Evolutionary conservation across 2,329 filamentous ascomycete genomes (phyloP).

Genomic region (Aureobasidium leucospermi): DNA sequence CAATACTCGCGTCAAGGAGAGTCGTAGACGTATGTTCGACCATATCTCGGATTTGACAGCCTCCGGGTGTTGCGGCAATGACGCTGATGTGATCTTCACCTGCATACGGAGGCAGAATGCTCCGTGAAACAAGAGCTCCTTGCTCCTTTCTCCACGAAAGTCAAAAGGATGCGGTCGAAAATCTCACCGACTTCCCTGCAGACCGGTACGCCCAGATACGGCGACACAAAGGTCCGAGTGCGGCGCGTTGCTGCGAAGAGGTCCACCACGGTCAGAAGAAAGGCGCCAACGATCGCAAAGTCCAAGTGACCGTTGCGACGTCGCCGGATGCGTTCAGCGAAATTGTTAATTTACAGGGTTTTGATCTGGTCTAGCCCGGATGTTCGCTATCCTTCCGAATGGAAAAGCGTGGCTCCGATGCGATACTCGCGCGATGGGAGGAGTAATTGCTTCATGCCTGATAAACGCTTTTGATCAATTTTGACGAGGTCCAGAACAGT

Average conservation of each 20-base stretch:
- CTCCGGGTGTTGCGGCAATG: conserved; percentile 4
- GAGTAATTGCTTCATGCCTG: conserved; percentile 3
- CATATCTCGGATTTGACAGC: neutral
- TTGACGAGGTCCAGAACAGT: neutral
- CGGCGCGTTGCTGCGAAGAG: conserved; percentile 1
- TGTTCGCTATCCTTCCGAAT: neutral
- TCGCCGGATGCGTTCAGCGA: conserved; percentile 2
- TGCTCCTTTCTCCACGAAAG: conserved; percentile 3
- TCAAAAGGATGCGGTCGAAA: neutral
- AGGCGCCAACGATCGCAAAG: neutral
- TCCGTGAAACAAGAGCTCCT: neutral
- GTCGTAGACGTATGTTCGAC: neutral
- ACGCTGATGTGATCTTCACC: conserved; percentile 9
- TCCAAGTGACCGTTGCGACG: conserved; percentile 7
- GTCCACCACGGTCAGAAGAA: neutral
- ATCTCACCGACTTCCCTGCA: neutral
- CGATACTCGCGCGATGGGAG: neutral
- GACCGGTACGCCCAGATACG: neutral
- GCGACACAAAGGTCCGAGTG: conserved; percentile 8
- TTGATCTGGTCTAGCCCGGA: neutral
- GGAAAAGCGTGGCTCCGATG: conserved; percentile 1
- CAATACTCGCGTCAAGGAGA: neutral
- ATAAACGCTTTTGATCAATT: neutral
- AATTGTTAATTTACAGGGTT: conserved; percentile 6
- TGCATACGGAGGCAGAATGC: neutral